Conservation (phyloP, 441 rosid species). For the Erodium chrysanthum region DNA sequence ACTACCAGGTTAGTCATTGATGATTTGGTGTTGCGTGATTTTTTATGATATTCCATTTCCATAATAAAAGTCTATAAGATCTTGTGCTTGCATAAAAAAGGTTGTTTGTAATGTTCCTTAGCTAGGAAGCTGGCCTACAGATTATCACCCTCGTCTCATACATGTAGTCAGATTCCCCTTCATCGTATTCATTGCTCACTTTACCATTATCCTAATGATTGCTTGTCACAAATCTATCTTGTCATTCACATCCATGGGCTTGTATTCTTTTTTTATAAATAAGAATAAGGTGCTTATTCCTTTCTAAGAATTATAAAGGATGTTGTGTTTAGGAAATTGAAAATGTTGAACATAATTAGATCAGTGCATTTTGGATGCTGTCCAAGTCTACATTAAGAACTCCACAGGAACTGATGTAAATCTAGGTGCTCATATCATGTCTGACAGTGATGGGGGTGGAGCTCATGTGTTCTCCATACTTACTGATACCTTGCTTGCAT, state of each 20-base stretch:
- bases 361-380: not conserved
- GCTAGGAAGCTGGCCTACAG: constrained; percentile 1
- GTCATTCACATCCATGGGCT: not conserved
- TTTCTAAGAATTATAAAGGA: not conserved
- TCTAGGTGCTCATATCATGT: not conserved
- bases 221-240: not conserved
- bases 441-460: constrained; percentile 6
- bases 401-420: not conserved
- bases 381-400: not conserved
- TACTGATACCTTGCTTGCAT: not conserved
- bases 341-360: not conserved
- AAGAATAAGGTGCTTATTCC: not conserved
- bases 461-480: constrained; percentile 8
- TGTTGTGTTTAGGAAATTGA: not conserved
- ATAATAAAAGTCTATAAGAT: not conserved
- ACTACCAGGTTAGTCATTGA: constrained; percentile 53
- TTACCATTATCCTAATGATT: not conserved
- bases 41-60: not conserved
- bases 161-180: not conserved
- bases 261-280: not conserved
- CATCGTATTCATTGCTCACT: not conserved
- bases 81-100: not conserved
- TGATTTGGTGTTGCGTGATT: constrained; percentile 3
- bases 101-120: not conserved
- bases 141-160: not conserved